Evolutionary conservation across 139 green algal genomes (phyloP), one percentile per base, ranked within the genome.

Genomic region (Tetraselmis striata): DNA sequence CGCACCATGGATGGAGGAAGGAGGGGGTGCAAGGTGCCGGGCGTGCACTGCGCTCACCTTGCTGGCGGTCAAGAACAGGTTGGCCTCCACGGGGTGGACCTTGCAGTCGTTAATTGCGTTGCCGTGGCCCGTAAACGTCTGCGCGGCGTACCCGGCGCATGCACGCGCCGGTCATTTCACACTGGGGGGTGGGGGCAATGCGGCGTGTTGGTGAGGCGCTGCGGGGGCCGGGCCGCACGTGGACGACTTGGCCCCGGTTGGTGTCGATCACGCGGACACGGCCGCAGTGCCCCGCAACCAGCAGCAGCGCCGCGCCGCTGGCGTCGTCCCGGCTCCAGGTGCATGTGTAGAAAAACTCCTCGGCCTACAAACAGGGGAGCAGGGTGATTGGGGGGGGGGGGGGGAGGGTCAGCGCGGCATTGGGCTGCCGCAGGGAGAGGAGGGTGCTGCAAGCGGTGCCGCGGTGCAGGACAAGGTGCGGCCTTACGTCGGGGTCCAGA

Each of bases 71-170:
- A 93, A 83, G 5, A 94, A 80, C 2, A 95, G 75, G 23, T 90
- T 80, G 30, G 92, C 90, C 0, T 81, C 80, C 2, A 78, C 76
- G 0, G 91, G 90, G 77, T 94, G 88, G 75, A 96, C 88, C 0
- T 84, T 80, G 1, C 96, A 88, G 87, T 96, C 93, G 77, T 96
- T 95, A 79, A 96, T 90, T 32, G 83, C 74, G 31, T 92, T 85
- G 59, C 93, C 93, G 85, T 96, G 92, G 1, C 91, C 93, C 75
- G 83, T 82, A 2, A 92, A 79, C 5, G 85, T 88, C 88, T 93
- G 87, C 26, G 26, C 23, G 22, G n/a, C n/a, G n/a, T n/a, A n/a
- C n/a, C n/a, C n/a, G n/a, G n/a, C n/a, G n/a, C n/a, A n/a, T n/a
- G n/a, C n/a, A n/a, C n/a, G n/a, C n/a, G n/a, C n/a, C n/a, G n/a